Percentiles rank a stretch among this genome's conserved stretches.
Conservation (phyloP, 75 land plant genomes). For the Pinus tabuliformis region DNA sequence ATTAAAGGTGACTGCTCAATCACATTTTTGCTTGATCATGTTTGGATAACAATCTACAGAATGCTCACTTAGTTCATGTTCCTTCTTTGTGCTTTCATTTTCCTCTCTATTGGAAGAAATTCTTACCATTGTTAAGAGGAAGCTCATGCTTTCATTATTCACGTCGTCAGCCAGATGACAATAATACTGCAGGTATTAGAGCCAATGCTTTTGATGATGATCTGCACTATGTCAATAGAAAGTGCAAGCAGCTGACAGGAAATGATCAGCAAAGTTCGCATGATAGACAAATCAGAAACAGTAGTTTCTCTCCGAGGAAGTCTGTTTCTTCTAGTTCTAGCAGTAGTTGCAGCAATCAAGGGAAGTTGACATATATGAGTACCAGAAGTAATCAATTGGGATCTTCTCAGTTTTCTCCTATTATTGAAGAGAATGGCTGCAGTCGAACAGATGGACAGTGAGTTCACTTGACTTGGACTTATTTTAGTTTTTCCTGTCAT, state of each 20-base stretch:
- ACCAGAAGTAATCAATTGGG: background rate
- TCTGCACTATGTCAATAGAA: background rate
- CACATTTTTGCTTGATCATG: background rate
- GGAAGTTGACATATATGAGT: background rate
- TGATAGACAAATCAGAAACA: background rate
- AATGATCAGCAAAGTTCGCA: background rate
- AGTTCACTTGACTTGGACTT: background rate
- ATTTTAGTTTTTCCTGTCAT: background rate
- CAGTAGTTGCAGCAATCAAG: background rate
- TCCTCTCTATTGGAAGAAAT: background rate
- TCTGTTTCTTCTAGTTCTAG: background rate
- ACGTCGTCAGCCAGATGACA: slow-evolving; percentile 3
- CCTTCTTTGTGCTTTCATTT: background rate
- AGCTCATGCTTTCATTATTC: background rate
- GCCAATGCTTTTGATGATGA: slow-evolving; percentile 7
- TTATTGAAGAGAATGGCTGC: background rate
- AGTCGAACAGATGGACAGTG: background rate
- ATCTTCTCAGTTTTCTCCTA: background rate
- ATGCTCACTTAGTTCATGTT: background rate
- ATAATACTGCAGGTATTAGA: background rate
- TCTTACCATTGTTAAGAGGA: background rate
- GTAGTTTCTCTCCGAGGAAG: background rate
- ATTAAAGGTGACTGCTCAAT: background rate
- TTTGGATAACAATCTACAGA: background rate
- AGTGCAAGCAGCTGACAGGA: background rate